These are phyloP conservation scores for Leucoagaricus sp. DNA, from an alignment of 1,284 basidiomycete genomes.

Conservation along the genomic window DNA sequence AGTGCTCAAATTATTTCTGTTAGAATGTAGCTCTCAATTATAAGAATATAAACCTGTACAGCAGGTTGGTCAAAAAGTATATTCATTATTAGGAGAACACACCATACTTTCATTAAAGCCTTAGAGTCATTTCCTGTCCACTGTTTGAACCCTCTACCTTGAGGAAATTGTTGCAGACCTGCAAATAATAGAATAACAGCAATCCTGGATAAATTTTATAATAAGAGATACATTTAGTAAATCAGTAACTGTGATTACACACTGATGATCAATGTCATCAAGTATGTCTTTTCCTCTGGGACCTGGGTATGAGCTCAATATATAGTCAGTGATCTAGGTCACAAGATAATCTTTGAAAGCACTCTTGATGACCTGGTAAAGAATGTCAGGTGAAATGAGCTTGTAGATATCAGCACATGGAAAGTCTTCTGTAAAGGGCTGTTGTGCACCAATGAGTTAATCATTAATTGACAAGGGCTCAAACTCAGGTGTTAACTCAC, in stretches of 20 bases:
- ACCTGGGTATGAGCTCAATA: background rate
- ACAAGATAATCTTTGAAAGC: conserved; percentile 18
- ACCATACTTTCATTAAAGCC: conserved; percentile 31
- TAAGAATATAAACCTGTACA: no score
- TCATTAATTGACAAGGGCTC: background rate
- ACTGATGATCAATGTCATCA: conserved; percentile 13
- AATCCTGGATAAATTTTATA: no score
- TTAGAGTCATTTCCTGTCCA: conserved; percentile 33
- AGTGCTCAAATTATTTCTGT: no score
- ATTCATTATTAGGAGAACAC: no score
- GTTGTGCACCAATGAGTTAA: background rate
- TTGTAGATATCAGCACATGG: conserved; percentile 14
- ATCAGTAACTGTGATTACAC: no score
- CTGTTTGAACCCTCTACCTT: conserved; percentile 28
- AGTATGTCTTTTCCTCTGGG: background rate
- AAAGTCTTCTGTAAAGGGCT: conserved; percentile 15
- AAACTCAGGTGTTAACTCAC: background rate
- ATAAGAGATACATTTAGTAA: no score
- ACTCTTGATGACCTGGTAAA: conserved; percentile 16
- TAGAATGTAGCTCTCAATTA: no score
- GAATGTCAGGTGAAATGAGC: conserved; percentile 8
- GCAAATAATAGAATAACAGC: conserved; percentile 21
- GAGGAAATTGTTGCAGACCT: conserved; percentile 21
- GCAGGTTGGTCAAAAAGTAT: no score
- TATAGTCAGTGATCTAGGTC: conserved; percentile 2